These are phyloP conservation scores for Epichloe sp. DNA, from an alignment of 2,329 filamentous ascomycete genomes.

Conservation along the genomic window DNA sequence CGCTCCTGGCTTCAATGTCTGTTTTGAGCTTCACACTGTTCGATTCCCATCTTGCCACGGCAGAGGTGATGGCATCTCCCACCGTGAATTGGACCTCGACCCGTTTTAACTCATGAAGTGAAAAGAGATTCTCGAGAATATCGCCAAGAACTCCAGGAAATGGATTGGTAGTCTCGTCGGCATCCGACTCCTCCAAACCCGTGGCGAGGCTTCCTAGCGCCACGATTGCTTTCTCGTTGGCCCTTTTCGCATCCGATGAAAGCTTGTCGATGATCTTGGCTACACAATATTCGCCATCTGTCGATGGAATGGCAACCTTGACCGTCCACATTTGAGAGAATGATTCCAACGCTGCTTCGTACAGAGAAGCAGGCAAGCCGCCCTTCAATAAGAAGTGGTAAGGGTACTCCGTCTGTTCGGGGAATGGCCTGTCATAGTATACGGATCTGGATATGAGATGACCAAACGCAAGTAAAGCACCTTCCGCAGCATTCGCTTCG, in stretches of 20 bases:
- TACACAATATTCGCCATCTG: slow-evolving; percentile 17
- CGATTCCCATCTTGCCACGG: slow-evolving; percentile 71
- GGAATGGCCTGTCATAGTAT: slow-evolving; percentile 26
- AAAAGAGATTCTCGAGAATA: slow-evolving; percentile 57
- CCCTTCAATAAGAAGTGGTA: slow-evolving; percentile 19
- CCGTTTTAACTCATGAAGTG: slow-evolving; percentile 71
- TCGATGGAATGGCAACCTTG: slow-evolving; percentile 23
- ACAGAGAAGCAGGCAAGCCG: slow-evolving; percentile 20
- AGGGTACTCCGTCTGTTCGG: slow-evolving; percentile 17
- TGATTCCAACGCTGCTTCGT: slow-evolving; percentile 31
- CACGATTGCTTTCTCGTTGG: slow-evolving; percentile 70
- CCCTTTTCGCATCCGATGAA: slow-evolving; percentile 57
- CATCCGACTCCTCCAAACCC: slow-evolving; percentile 28
- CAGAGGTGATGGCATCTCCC: slow-evolving; percentile 73
- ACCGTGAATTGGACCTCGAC: slow-evolving; percentile 83
- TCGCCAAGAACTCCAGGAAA: slow-evolving; percentile 30
- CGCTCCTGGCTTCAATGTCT: slow-evolving; percentile 50
- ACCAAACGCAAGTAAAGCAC: slow-evolving; percentile 31
- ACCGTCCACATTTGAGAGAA: slow-evolving; percentile 35
- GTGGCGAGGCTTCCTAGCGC: slow-evolving; percentile 67
- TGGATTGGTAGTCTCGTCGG: not conserved
- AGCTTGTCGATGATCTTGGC: slow-evolving; percentile 48
- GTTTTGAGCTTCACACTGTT: slow-evolving; percentile 61
- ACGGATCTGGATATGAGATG: slow-evolving; percentile 30
- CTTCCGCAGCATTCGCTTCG: slow-evolving; percentile 33